Evolutionary conservation across 768 basidiomycete genomes (phyloP), one percentile per base, ranked within the genome.

Genomic region (Trametes sanguinea): DNA sequence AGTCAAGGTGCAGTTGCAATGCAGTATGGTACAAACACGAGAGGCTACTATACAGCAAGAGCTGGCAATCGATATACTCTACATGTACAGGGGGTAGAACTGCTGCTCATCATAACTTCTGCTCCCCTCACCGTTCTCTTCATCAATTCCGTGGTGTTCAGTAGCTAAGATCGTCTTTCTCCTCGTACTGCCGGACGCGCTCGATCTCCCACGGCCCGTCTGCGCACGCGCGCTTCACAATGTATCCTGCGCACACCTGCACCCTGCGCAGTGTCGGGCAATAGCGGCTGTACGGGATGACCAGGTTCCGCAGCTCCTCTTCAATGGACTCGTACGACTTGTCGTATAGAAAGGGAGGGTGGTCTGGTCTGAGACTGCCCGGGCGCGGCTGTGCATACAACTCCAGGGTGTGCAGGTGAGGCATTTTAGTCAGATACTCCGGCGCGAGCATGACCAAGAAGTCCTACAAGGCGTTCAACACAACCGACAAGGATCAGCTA

Each of bases 231-330:
- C 81, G 73, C 32, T 72, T 71, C 80, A 81, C 79, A 5, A 75
- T 71, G 57, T 71, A 77, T 3, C 72, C 75, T 6, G 76, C 69
- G 55, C 74, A 72, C 51, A 82, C 73, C 60, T 80, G 80, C 11
- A 82, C 75, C 68, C 76, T 74, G 27, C 74, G 71, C 57, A 82
- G 65, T 48, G 57, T 54, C 1, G 72, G 72, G 57, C 80, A 80
- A 43, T 75, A 76, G 46, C 75, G 73, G 54, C 76, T 77, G 80
- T 81, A 82, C 6, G 80, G 76, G 8, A 77, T 74, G 39, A 81
- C 72, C 16, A 77, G 71, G 37, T 77, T 76, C 32, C 65, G 69
- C 50, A 80, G 66, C 44, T 71, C 67, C 27, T 65, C 70, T 43
- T 77, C 76, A 6, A 66, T 54, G 27, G 53, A 63, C 37, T 33